A percentile compares a stretch with the other conserved stretches of the same genome.
phyloP scores from a whole-genome alignment of 176 grass and related monocot genomes.

The Pontederia crassipes region DNA sequence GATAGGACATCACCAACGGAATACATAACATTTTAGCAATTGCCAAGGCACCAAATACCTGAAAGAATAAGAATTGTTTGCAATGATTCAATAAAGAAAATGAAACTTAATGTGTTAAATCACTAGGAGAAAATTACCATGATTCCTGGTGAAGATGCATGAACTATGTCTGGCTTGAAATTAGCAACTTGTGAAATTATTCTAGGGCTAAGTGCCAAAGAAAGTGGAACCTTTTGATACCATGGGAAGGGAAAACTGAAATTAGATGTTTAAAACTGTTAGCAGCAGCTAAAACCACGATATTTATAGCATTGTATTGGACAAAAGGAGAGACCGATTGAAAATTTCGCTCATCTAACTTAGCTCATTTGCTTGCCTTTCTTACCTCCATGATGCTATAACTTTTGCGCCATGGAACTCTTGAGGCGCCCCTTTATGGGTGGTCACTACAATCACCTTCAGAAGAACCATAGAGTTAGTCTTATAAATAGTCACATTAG shows the following conservation, averaged over 20 bases:
- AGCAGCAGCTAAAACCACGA: neutral
- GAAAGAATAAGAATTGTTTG: conserved; percentile 12
- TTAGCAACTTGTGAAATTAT: conserved; percentile 81
- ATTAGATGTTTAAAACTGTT: conserved; percentile 2
- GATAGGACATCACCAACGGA: conserved; percentile 95
- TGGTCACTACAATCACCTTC: conserved; percentile 92
- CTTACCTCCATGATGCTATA: conserved; percentile 92
- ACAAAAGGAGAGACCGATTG: neutral
- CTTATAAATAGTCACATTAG: neutral
- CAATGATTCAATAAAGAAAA: neutral
- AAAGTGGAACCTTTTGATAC: conserved; percentile 89
- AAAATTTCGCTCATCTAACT: neutral
- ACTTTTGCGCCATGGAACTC: conserved; percentile 95
- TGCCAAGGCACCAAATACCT: conserved; percentile 84
- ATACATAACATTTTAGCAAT: conserved; percentile 86
- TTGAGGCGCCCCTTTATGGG: conserved; percentile 79
- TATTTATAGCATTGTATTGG: neutral
- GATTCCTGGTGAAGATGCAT: conserved; percentile 84
- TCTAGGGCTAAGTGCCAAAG: conserved; percentile 80
- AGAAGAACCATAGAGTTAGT: neutral
- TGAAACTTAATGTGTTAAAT: neutral
- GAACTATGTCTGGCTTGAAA: conserved; percentile 94
- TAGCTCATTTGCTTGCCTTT: neutral
- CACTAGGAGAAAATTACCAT: conserved; percentile 46
- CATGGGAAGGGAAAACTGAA: conserved; percentile 90